phyloP scores from a whole-genome alignment of 176 grass and related monocot species.

The Saccharum officinarum region DNA sequence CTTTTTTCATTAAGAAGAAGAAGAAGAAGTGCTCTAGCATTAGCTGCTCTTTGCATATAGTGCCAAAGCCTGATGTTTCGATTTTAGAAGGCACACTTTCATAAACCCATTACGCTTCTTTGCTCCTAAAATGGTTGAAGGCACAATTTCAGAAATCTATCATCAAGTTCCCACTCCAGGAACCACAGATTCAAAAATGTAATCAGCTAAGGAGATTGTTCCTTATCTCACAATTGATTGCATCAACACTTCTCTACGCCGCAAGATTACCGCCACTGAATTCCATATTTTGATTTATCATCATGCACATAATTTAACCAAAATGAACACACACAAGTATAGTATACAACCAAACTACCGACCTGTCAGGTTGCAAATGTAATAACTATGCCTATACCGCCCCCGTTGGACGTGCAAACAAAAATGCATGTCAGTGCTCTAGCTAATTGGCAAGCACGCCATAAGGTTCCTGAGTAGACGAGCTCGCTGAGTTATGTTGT shows the following conservation, averaged over 20 bases:
- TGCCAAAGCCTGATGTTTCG: background rate
- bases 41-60: background rate
- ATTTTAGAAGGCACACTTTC: background rate
- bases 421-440: background rate
- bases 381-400: background rate
- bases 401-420: background rate
- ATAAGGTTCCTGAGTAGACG: background rate
- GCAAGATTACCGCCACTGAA: background rate
- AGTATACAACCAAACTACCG: background rate
- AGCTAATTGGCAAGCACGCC: background rate
- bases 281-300: background rate
- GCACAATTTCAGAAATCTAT: background rate
- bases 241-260: background rate
- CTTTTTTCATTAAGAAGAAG: background rate
- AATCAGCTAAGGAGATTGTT: background rate
- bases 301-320: background rate
- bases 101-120: background rate
- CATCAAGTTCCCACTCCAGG: background rate
- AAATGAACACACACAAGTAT: background rate
- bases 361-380: background rate
- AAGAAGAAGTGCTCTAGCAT: background rate
- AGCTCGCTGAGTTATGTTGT: too few species aligned
- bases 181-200: too few species aligned
- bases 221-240: background rate
- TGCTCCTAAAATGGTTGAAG: constrained; percentile 1